Conservation (phyloP, 2,329 filamentous ascomycete genomes). For the Aspergillus pseudoglaucus region DNA sequence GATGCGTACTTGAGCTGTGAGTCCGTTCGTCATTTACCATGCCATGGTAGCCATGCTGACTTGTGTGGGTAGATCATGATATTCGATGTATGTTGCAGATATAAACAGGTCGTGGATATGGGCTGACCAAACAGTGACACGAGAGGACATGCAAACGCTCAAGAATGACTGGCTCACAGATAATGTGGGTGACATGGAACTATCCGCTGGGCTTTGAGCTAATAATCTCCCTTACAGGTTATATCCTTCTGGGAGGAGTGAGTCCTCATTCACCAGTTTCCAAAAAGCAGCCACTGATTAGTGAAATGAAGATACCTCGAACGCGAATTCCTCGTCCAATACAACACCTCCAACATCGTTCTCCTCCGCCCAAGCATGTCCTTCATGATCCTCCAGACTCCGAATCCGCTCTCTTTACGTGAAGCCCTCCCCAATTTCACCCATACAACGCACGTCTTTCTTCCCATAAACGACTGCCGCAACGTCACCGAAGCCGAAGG, state of each 20-base stretch:
- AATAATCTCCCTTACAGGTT: slow-evolving; percentile 49
- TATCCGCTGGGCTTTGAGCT: neutral
- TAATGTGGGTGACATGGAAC: slow-evolving; percentile 56
- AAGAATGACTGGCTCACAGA: slow-evolving; percentile 95
- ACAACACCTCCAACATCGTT: slow-evolving; percentile 76
- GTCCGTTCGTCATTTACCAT: slow-evolving; percentile 24
- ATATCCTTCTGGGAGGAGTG: slow-evolving; percentile 99
- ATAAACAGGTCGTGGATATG: neutral
- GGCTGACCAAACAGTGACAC: slow-evolving; percentile 57
- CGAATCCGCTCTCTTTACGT: slow-evolving; percentile 50
- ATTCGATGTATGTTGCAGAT: slow-evolving; percentile 51
- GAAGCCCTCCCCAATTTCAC: slow-evolving; percentile 74
- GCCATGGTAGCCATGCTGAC: neutral
- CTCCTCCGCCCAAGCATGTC: slow-evolving; percentile 90
- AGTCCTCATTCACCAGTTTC: slow-evolving; percentile 15
- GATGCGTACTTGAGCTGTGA: slow-evolving; percentile 66
- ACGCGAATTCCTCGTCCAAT: slow-evolving; percentile 73
- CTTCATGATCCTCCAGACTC: slow-evolving; percentile 76
- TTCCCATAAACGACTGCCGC: slow-evolving; percentile 85
- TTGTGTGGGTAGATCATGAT: slow-evolving; percentile 51
- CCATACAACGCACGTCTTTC: slow-evolving; percentile 82
- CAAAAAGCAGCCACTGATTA: slow-evolving; percentile 6
- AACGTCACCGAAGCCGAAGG: slow-evolving; percentile 74
- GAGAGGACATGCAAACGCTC: slow-evolving; percentile 81
- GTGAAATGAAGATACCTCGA: slow-evolving; percentile 62